A percentile compares a stretch with the other conserved stretches of the same genome.
These are phyloP conservation scores for Aspergillus latus DNA, from an alignment of 2,329 filamentous ascomycete species.

Conservation along the genomic window DNA sequence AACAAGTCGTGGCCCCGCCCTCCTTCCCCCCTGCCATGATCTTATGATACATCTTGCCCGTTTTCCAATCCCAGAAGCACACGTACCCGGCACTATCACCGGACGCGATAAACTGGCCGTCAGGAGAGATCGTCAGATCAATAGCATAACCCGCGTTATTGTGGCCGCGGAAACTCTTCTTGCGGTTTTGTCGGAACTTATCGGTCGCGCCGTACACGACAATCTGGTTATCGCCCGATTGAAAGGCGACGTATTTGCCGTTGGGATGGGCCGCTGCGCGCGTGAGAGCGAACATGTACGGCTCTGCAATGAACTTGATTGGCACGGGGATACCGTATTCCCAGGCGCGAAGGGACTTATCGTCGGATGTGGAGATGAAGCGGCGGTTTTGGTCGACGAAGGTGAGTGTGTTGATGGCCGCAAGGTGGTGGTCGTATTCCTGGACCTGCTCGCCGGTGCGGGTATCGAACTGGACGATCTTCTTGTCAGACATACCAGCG, in stretches of 20 bases:
- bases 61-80: conserved; percentile 99
- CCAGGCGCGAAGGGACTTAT: conserved; percentile 94
- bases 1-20: conserved; percentile 77
- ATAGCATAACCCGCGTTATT: conserved; percentile 94
- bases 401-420: conserved; percentile 95
- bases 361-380: conserved; percentile 97
- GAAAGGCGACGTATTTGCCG: conserved; percentile 92
- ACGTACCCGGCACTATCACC: conserved; percentile 88
- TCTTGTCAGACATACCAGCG: conserved; percentile 97
- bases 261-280: conserved; percentile 80
- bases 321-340: conserved; percentile 98
- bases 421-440: conserved; percentile 97
- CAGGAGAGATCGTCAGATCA: conserved; percentile 82
- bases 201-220: conserved; percentile 92
- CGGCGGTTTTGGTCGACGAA: conserved; percentile 93
- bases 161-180: conserved; percentile 94
- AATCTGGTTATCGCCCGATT: conserved; percentile 93
- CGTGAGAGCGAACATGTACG: conserved; percentile 96
- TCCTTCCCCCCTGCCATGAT: conserved; percentile 68
- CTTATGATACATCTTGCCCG: conserved; percentile 98
- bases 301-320: conserved; percentile 97
- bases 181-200: conserved; percentile 94
- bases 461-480: conserved; percentile 95
- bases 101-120: conserved; percentile 84
- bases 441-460: conserved; percentile 81